Percentiles rank a stretch among this genome's conserved stretches.
phyloP scores from a whole-genome alignment of 164 flowering plant genomes.

The Umbilicus rupestris region DNA sequence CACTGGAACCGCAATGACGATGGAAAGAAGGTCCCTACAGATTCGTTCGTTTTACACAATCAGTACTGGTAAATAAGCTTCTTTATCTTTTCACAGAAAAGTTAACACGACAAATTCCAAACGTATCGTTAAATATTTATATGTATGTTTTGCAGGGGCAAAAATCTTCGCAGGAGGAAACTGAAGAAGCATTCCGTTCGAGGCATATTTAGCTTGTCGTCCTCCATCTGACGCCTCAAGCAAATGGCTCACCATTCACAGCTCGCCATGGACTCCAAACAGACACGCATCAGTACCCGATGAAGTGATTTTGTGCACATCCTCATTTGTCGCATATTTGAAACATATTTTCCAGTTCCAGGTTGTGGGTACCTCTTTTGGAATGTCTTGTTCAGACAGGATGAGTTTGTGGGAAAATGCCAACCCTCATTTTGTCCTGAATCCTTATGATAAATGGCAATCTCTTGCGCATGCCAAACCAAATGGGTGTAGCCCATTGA shows the following conservation, averaged over 20 bases:
- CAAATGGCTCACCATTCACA: background rate
- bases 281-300: background rate
- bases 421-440: too few relatives aligned
- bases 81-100: background rate
- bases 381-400: too few relatives aligned
- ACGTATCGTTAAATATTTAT: background rate
- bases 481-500: too few relatives aligned
- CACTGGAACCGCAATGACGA: slow-evolving; percentile 90
- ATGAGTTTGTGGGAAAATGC: too few relatives aligned
- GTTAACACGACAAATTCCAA: background rate
- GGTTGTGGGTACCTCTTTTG: too few relatives aligned
- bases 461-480: too few relatives aligned
- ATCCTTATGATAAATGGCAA: too few relatives aligned
- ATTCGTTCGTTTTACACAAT: slow-evolving; percentile 52
- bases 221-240: background rate
- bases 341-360: too few relatives aligned
- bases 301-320: background rate
- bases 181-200: slow-evolving; percentile 40
- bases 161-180: slow-evolving; percentile 49
- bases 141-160: slow-evolving; percentile 37
- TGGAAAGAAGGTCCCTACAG: slow-evolving; percentile 63
- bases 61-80: slow-evolving; percentile 72
- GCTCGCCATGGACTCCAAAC: background rate
- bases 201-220: background rate
- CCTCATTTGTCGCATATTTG: too few relatives aligned